Evolutionary conservation across 2,329 filamentous ascomycete species (phyloP).

Genomic region (Aspergillus arachidicola): DNA sequence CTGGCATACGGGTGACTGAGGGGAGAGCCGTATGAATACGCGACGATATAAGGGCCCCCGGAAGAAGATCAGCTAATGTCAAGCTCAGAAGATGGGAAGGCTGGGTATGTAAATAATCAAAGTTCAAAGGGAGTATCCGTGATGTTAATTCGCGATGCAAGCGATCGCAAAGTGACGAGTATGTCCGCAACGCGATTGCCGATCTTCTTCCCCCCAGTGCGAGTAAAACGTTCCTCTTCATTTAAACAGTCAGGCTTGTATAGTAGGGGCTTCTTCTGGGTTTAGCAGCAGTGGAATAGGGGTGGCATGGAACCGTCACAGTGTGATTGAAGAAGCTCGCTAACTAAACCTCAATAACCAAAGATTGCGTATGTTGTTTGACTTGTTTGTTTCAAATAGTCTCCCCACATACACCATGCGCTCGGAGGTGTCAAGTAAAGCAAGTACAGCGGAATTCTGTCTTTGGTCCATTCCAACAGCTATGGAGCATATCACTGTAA

Average conservation of each 20-base stretch:
- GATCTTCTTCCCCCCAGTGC: conserved; percentile 7
- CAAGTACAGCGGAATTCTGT: not conserved
- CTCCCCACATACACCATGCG: not conserved
- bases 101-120: conserved; percentile 63
- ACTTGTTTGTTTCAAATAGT: conserved; percentile 25
- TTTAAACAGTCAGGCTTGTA: not conserved
- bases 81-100: conserved; percentile 67
- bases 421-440: not conserved
- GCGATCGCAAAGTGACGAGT: conserved; percentile 40
- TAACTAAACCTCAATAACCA: too few species aligned
- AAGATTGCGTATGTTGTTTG: conserved; percentile 14
- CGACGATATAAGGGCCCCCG: conserved; percentile 27
- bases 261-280: too few species aligned
- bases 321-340: too few species aligned
- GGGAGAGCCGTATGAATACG: conserved; percentile 35
- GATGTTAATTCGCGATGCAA: conserved; percentile 50
- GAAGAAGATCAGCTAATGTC: conserved; percentile 61
- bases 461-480: not conserved
- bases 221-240: not conserved
- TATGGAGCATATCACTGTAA: conserved; percentile 38
- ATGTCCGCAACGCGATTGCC: conserved; percentile 17
- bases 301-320: not conserved
- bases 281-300: not conserved
- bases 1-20: conserved; percentile 36
- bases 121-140: conserved; percentile 52